phyloP scores from a whole-genome alignment of 371 early-diverging fungal genomes.

The Apophysomyces variabilis region DNA sequence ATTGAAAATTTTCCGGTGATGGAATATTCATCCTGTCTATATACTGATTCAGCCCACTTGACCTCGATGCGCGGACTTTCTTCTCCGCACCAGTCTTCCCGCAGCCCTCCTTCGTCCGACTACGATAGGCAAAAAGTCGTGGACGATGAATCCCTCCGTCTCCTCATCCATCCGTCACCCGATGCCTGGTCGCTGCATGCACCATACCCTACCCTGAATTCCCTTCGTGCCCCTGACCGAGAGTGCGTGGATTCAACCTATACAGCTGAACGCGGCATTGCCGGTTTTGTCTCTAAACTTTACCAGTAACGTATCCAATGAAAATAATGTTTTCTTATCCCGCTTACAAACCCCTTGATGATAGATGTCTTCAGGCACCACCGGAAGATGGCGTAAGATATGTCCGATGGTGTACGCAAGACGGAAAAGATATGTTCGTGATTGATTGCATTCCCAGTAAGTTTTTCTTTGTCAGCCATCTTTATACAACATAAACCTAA shows the following conservation, averaged over 20 bases:
- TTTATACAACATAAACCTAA: constrained; percentile 7
- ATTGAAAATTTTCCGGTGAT: not conserved
- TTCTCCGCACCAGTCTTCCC: constrained; percentile 10
- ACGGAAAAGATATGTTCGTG: constrained; percentile 54
- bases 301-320: constrained; percentile 39
- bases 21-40: constrained; percentile 3
- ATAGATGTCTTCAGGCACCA: constrained; percentile 44
- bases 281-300: constrained; percentile 54
- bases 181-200: not conserved
- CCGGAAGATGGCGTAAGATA: constrained; percentile 44
- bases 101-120: constrained; percentile 3
- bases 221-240: constrained; percentile 1
- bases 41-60: not conserved
- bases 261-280: constrained; percentile 45
- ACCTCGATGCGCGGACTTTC: constrained; percentile 9
- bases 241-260: constrained; percentile 3
- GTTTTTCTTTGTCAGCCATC: constrained; percentile 15
- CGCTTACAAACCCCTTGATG: constrained; percentile 1
- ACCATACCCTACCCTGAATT: not conserved
- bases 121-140: not conserved
- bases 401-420: constrained; percentile 49
- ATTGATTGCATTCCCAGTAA: constrained; percentile 55
- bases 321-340: not conserved
- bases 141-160: not conserved
- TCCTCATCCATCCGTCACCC: not conserved